Evolutionary conservation across 164 flowering plant genomes (phyloP), one percentile per base, ranked within the genome.

Genomic region (Saururus chinensis): DNA sequence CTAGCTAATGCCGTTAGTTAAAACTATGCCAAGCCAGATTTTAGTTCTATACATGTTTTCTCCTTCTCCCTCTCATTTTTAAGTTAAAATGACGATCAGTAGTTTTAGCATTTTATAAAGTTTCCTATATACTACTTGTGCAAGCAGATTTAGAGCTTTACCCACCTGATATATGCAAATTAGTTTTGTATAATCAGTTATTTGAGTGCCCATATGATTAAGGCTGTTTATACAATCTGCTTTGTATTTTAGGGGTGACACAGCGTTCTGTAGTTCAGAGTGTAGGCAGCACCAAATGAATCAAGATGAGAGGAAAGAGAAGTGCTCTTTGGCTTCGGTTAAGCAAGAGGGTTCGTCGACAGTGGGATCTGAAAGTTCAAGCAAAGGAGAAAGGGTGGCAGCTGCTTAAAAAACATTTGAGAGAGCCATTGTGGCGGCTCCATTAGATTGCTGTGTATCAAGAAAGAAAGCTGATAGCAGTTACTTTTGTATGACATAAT

Each of bases 211-310:
- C n/a, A n/a, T 30, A 30, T 30, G 37, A 30, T 30, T 30, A 30
- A 6, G 2, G 37, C n/a, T n/a, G n/a, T n/a, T n/a, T n/a, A n/a
- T n/a, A n/a, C n/a, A 8, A 17, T 12, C 17, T 45, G 49, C 17
- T 45, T 3, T 17, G 14, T 17, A 12, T 12, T 45, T 7, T 72
- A 84, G 89, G 68, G 89, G 89, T 6, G 87, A 84, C 53, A 79
- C 66, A 19, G 89, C 85, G 1, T 84, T 79, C 54, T 84, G 89
- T 60, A 84, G 86, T 54, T 71, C 67, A 41, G 87, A 85, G 66
- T 82, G 85, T 72, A 66, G 90, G 76, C 85, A 82, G 48, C 78
- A 78, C 11, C 84, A 80, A 63, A 81, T 84, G 80, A 81, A 72
- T 42, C 73, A 66, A 26, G 89, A 84, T 60, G 85, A 84, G 70